Conservation (phyloP, 2,329 filamentous ascomycete species). For the Alternaria sp. region DNA sequence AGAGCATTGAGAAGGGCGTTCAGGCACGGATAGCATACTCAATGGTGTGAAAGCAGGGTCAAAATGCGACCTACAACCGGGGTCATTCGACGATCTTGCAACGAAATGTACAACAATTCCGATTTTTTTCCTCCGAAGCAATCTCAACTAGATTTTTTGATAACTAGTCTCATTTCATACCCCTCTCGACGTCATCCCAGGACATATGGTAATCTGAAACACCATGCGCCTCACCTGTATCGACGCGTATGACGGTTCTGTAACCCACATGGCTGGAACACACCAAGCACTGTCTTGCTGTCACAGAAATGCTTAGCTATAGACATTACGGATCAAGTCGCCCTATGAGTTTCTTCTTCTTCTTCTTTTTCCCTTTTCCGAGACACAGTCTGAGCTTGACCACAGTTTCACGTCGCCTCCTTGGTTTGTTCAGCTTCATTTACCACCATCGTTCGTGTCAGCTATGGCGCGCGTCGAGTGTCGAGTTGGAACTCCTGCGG, state of each 20-base stretch:
- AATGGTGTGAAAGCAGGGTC: neutral
- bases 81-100: slow-evolving; percentile 1
- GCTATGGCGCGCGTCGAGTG: neutral
- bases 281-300: slow-evolving; percentile 5
- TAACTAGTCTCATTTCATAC: neutral
- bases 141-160: neutral
- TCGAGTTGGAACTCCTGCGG: neutral
- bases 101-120: slow-evolving; percentile 8
- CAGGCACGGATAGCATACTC: slow-evolving; percentile 6
- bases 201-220: neutral
- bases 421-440: neutral
- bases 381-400: neutral
- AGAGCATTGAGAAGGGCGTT: slow-evolving; percentile 6
- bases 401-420: neutral
- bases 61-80: neutral
- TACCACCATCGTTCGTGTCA: neutral
- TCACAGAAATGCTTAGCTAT: slow-evolving; percentile 7
- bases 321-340: neutral
- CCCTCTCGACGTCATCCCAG: neutral
- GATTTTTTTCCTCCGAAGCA: neutral
- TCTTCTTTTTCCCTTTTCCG: neutral
- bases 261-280: slow-evolving; percentile 2
- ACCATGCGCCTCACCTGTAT: slow-evolving; percentile 2
- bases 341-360: neutral
- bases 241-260: slow-evolving; percentile 1